Base-by-base conservation (phyloP, 2,329 filamentous ascomycete genomes). In the Trichoderma gracile region DNA sequence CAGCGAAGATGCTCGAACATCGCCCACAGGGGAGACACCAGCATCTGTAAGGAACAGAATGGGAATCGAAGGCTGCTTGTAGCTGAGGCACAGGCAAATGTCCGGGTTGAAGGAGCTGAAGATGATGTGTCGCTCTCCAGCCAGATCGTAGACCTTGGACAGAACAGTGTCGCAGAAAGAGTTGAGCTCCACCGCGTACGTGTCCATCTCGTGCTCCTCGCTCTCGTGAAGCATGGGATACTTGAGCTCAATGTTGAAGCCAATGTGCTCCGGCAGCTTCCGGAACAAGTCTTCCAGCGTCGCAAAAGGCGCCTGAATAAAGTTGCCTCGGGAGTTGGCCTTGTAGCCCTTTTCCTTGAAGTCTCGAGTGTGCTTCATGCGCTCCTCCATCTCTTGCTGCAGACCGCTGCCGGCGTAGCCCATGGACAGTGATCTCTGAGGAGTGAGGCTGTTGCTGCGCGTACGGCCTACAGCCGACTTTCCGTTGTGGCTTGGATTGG, bases 191-290 rank as follows among this genome's bases (percentile, higher is more conserved):
- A 98, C 91, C 0, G 92, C 93, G 73, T 97, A 97, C 3, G 91
- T 91, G 75, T 97, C 94, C 93, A 98, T 97, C 70, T 96, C 92
- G 69, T 97, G 91, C 75, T 96, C 91, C 76, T 97, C 92, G 65
- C 88, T 92, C 81, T 99, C 96, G 75, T 94, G 90, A 47, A 99
- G 86, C 93, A 98, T 98, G 5, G 95, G 95, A 74, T 99, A 99
- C 78, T 99, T 98, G 85, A 99, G 91, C 80, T 99, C 95, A 70
- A 99, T 96, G 77, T 99, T 98, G 84, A 99, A 99, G 15, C 95
- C 93, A 23, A 96, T 90, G 15, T 86, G 83, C 67, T 90, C 85
- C 0, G 93, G 92, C 0, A 99, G 80, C 73, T 93, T 89, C 71
- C 86, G 85, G 79, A 99, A 97, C 74, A 98, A 88, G 67, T 97